phyloP scores from a whole-genome alignment of 2,329 filamentous ascomycete genomes.

The Keithomyces neogunnii region DNA sequence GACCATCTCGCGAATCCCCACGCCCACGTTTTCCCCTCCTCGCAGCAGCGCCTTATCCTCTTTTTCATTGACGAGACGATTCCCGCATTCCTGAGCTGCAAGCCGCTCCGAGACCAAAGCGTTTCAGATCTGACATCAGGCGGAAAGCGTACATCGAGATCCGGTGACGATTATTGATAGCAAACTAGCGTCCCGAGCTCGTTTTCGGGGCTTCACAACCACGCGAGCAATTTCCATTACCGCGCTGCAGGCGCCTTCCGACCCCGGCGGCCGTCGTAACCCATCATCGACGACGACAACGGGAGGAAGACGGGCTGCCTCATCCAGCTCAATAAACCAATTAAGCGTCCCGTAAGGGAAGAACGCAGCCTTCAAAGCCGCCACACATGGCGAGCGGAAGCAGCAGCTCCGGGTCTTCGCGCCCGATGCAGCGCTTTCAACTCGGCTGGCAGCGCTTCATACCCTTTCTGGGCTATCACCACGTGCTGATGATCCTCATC shows the following conservation, averaged over 20 bases:
- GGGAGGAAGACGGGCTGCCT: not conserved
- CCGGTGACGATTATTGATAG: not conserved
- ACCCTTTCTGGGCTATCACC: conserved; percentile 63
- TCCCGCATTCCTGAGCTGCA: conserved; percentile 2
- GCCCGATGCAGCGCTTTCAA: conserved; percentile 29
- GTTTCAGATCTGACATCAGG: not conserved
- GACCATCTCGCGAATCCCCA: not conserved
- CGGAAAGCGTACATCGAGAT: not conserved
- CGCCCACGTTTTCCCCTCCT: not conserved
- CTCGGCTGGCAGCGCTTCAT: conserved; percentile 53
- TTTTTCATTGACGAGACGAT: not conserved
- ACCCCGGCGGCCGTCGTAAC: conserved; percentile 2
- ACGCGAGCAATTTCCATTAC: not conserved
- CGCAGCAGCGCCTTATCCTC: not conserved
- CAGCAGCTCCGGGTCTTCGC: conserved; percentile 14
- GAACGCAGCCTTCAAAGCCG: not conserved
- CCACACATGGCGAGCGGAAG: conserved; percentile 12
- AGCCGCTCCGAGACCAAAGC: conserved; percentile 4
- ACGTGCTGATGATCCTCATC: conserved; percentile 97
- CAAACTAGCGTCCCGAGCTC: not conserved
- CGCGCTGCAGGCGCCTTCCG: conserved; percentile 4
- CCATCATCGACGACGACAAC: not conserved
- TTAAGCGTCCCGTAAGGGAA: not conserved
- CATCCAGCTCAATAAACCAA: not conserved
- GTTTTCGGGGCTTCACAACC: not conserved